phyloP scores from a whole-genome alignment of 345 rosid genomes.

The Camelina hispida region DNA sequence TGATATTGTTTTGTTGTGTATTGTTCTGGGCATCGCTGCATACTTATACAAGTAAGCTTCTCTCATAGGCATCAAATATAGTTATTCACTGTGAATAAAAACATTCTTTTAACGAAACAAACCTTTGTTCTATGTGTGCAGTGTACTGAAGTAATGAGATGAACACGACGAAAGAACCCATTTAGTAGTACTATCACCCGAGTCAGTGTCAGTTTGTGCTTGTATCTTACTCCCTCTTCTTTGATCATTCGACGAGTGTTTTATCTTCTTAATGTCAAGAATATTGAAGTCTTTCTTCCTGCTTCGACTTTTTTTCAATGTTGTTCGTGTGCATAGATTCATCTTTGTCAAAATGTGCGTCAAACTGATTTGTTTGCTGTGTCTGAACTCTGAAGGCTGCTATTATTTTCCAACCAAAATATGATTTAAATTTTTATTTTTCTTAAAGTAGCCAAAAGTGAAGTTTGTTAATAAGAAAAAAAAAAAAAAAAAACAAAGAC shows the following conservation, averaged over 20 bases:
- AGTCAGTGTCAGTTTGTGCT: constrained; percentile 24
- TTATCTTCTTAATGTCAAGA: constrained; percentile 21
- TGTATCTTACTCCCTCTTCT: constrained; percentile 26
- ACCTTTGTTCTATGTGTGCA: constrained; percentile 53
- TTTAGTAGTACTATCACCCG: constrained; percentile 12
- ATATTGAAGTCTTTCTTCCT: constrained; percentile 22
- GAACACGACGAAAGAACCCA: constrained; percentile 26
- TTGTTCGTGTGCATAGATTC: constrained; percentile 29
- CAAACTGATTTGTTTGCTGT: constrained; percentile 1
- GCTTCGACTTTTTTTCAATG: constrained; percentile 5
- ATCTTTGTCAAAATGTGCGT: constrained; percentile 13
- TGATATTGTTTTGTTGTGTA: constrained; percentile 82
- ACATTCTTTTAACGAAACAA: constrained; percentile 14
- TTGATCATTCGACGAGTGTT: constrained; percentile 23
- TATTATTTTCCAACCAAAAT: not conserved
- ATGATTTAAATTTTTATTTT: not conserved
- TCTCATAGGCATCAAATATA: constrained; percentile 10
- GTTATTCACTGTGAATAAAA: constrained; percentile 20
- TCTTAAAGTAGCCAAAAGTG: not conserved
- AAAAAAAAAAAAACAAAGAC: too few species aligned
- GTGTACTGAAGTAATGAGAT: constrained; percentile 72
- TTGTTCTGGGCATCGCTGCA: constrained; percentile 97
- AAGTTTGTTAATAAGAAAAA: too few species aligned
- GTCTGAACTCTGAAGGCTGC: not conserved
- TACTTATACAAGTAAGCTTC: constrained; percentile 93